Conservation (phyloP, 2,329 filamentous ascomycete genomes). For the Coniella vitis region DNA sequence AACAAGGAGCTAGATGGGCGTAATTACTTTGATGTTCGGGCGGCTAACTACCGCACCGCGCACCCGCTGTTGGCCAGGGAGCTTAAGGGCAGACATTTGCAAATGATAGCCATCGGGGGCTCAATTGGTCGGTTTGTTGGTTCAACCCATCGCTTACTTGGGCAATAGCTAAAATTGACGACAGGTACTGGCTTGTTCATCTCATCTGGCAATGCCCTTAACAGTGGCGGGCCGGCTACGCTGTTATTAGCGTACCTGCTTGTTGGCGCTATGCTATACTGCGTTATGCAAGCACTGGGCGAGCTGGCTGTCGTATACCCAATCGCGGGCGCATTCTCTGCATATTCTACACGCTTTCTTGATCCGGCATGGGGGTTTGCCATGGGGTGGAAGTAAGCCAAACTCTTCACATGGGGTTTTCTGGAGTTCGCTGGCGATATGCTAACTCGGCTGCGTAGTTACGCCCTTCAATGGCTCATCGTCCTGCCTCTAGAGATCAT, state of each 20-base stretch:
- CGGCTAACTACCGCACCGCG: conserved; percentile 65
- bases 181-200: conserved; percentile 79
- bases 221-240: conserved; percentile 69
- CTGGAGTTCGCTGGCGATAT: not conserved
- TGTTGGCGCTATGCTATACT: conserved; percentile 83
- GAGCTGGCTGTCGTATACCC: conserved; percentile 89
- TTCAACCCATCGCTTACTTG: not conserved
- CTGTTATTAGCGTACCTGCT: conserved; percentile 71
- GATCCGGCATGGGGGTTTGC: conserved; percentile 93
- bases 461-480: conserved; percentile 81
- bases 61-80: conserved; percentile 68
- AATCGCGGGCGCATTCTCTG: conserved; percentile 84
- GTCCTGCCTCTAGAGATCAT: conserved; percentile 81
- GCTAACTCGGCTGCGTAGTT: conserved; percentile 39
- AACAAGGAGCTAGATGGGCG: conserved; percentile 28
- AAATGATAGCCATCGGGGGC: conserved; percentile 97
- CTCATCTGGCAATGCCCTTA: conserved; percentile 66
- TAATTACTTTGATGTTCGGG: conserved; percentile 49
- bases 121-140: conserved; percentile 58
- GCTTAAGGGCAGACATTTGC: conserved; percentile 77
- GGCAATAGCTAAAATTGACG: not conserved
- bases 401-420: not conserved
- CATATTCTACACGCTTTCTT: conserved; percentile 85
- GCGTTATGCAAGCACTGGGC: conserved; percentile 83
- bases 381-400: conserved; percentile 85